Evolutionary conservation across 163 green algal genomes (phyloP).

Genomic region (Chlorella variabilis): DNA sequence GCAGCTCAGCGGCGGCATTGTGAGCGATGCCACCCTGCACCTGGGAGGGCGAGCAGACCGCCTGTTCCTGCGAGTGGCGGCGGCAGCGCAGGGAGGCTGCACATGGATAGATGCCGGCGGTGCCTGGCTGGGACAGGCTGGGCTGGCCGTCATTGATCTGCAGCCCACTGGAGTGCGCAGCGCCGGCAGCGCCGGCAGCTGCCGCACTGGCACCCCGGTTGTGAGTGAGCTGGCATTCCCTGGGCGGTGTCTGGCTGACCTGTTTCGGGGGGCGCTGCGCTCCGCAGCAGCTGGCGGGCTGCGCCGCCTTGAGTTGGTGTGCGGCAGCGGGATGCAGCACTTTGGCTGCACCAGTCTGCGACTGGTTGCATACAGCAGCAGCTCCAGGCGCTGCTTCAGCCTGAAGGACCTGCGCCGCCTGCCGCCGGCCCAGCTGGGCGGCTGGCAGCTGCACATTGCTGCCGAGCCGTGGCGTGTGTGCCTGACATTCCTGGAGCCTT

Average conservation of each 20-base stretch:
- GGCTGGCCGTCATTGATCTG: neutral
- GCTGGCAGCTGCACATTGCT: neutral
- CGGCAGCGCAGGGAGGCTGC: too few relatives aligned
- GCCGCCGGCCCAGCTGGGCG: neutral
- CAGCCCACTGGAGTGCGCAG: neutral
- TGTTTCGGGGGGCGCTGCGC: neutral
- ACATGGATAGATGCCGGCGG: neutral
- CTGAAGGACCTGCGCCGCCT: neutral
- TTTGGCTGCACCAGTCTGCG: neutral
- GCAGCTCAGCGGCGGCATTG: neutral
- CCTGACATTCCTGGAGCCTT: too few relatives aligned
- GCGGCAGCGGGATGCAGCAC: neutral
- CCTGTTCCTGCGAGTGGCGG: neutral
- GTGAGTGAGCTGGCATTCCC: neutral
- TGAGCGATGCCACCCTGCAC: neutral
- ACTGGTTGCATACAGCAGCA: neutral
- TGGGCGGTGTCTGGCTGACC: neutral
- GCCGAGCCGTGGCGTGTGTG: neutral
- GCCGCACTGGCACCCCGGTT: neutral
- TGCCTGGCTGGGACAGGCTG: neutral
- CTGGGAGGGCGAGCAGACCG: neutral
- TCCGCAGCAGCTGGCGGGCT: neutral
- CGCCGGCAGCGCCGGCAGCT: neutral
- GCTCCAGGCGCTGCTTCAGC: neutral
- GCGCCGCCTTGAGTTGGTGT: slow-evolving; percentile 3